Conservation (phyloP, 2,329 filamentous ascomycete genomes). For the Talaromyces sp. region DNA sequence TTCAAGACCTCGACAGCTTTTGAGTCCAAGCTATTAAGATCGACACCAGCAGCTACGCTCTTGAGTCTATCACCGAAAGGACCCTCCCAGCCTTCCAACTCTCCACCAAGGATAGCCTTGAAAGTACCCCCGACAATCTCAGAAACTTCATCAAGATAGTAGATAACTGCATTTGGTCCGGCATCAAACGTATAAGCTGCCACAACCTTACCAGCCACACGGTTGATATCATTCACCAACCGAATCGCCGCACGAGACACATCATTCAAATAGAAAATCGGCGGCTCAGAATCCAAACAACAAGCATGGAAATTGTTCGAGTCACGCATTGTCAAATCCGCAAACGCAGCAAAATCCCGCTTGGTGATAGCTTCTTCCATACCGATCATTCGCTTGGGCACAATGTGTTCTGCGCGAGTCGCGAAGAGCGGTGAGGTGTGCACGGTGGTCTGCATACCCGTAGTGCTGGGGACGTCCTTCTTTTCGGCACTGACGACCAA, state of each 20-base stretch:
- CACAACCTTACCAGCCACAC: slow-evolving; percentile 70
- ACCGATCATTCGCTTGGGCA: slow-evolving; percentile 74
- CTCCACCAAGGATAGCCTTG: slow-evolving; percentile 67
- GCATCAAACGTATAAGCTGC: slow-evolving; percentile 98
- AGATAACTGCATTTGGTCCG: slow-evolving; percentile 93
- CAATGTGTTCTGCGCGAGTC: slow-evolving; percentile 69
- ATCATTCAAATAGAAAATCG: slow-evolving; percentile 99
- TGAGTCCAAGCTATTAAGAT: slow-evolving; percentile 58
- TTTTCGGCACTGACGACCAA: slow-evolving; percentile 90
- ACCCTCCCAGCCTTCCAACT: slow-evolving; percentile 55
- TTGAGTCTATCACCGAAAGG: slow-evolving; percentile 54
- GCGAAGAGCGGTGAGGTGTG: slow-evolving; percentile 85
- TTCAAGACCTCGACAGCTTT: slow-evolving; percentile 63
- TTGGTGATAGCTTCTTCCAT: slow-evolving; percentile 80
- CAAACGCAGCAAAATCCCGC: slow-evolving; percentile 82
- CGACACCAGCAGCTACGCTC: slow-evolving; percentile 50
- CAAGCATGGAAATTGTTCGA: slow-evolving; percentile 96
- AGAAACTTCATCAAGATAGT: slow-evolving; percentile 81
- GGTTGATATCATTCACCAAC: slow-evolving; percentile 85
- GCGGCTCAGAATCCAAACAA: slow-evolving; percentile 91
- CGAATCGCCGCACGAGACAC: slow-evolving; percentile 81
- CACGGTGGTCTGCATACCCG: slow-evolving; percentile 96
- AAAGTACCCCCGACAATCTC: slow-evolving; percentile 73
- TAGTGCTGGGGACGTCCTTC: slow-evolving; percentile 89
- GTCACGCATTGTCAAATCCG: slow-evolving; percentile 89